Base-by-base conservation (phyloP, 2,329 filamentous ascomycete species). In the Orbilia javanica region DNA sequence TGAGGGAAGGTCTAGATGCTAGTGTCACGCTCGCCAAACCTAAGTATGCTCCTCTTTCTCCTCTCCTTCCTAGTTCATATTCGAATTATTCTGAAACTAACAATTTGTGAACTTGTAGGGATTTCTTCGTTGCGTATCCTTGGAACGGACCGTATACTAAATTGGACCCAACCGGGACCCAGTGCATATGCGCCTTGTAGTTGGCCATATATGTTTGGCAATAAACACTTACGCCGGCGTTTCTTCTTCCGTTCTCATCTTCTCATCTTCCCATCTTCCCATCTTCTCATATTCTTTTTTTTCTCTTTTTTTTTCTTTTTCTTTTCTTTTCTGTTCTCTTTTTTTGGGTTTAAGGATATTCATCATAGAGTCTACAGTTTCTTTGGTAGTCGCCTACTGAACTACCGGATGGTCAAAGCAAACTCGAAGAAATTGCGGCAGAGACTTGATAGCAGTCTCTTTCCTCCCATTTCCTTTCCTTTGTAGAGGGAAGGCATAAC, bases 101-200 rank as follows among this genome's bases (percentile, higher is more conserved):
- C 18, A 55, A 34, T n/a, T 8, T 39, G 4, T 57, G 55, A 36
- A 46, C 18, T 27, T 4, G 39, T 48, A 77, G 73, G 73, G 73
- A 77, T 27, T 77, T 77, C 62, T 77, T 77, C 34, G 73, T 77
- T 15, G 65, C 73, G 29, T 25, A 77, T 25, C 73, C 73, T 25
- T 77, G 73, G 73, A 77, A 77, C 39, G 73, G 73, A 8, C 46
- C 48, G 50, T 77, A 70, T 39, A 77, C 73, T 4, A 77, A 77
- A 34, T 42, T 77, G 10, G 73, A 77, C 44, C 73, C 73, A n/a
- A 77, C 73, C 1, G 73, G 73, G n/a, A 77, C 73, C 34, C 73
- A 77, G 73, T 77, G 73, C 42, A 77, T 77, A 29, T 77, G 73
- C 25, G 73, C 73, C 44, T 25, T 77, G 42, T 77, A 29, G 57